Base-by-base conservation (phyloP, 1,284 basidiomycete genomes). In the Austroboletus novae-zelandiae region DNA sequence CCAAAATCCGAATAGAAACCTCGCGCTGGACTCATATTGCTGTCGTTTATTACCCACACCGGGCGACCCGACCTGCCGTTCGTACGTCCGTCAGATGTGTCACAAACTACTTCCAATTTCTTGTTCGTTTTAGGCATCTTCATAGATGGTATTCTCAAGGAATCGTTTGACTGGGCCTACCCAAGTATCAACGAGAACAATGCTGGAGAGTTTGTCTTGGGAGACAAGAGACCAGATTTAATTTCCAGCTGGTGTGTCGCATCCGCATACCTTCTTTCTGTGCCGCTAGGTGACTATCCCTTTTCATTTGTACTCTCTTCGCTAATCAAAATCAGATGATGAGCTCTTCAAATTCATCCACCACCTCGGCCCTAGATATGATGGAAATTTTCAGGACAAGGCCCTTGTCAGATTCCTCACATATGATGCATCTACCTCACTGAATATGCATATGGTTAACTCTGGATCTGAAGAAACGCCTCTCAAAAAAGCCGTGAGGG, bases 291-390 rank as follows among this genome's bases (percentile, higher is more conserved):
- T 87, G 60, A 51, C 67, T 11, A 7, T 40, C 31, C 32, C 34
- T 8, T 23, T 14, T 7, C 14, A 5, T 35, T 40, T 15, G 17
- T 43, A n/a, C 4, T 9, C 18, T 25, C 36, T 17, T 32, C 45
- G 31, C 48, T 57, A 18, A 54, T 52, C 6, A 23, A 4, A 7
- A 11, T 34, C 37, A 69, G 84, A 74, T 10, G 83, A 89, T 48
- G 84, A 86, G 50, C 61, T 89, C 4, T 80, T 81, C 6, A 77
- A 84, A 18, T 75, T 91, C 43, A 76, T 89, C 20, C 84, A 89
- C 59, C 85, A 89, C 59, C 78, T 92, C 11, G 86, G 87, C 2
- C 86, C 88, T 4, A 79, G 84, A 32, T 91, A 92, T 54, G 73
- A 72, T 2, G 84, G 81, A 27, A 81, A 80, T 32, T 89, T 90